Evolutionary conservation across 2,329 filamentous ascomycete species (phyloP).

Genomic region (Sporothrix curviconia): DNA sequence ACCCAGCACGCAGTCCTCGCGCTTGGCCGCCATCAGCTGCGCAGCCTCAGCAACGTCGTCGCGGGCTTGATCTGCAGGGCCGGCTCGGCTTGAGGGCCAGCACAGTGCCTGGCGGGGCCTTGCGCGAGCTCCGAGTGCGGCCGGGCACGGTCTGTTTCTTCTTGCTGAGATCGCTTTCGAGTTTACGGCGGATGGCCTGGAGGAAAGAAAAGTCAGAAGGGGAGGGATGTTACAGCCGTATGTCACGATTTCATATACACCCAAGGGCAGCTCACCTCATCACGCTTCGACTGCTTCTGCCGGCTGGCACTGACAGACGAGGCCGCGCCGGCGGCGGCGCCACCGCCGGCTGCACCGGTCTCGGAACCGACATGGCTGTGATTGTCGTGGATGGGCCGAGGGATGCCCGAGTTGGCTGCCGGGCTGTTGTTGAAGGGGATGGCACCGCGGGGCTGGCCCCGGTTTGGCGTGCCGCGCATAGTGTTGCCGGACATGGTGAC

Average conservation of each 20-base stretch:
- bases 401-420: constrained; percentile 55
- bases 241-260: background rate
- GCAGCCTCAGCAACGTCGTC: constrained; percentile 94
- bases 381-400: constrained; percentile 61
- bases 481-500: constrained; percentile 52
- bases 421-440: constrained; percentile 58
- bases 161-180: constrained; percentile 96
- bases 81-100: constrained; percentile 88
- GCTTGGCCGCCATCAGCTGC: constrained; percentile 97
- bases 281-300: constrained; percentile 92
- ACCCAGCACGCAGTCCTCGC: constrained; percentile 97
- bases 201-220: constrained; percentile 14
- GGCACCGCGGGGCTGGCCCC: constrained; percentile 51
- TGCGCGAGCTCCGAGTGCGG: constrained; percentile 77
- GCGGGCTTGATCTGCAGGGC: constrained; percentile 95
- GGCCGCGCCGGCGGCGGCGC: constrained; percentile 43
- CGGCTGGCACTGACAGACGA: constrained; percentile 86
- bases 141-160: constrained; percentile 76
- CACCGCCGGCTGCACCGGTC: background rate
- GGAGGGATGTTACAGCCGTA: constrained; percentile 22
- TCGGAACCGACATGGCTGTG: constrained; percentile 16
- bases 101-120: constrained; percentile 92
- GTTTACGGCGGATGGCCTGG: constrained; percentile 91
- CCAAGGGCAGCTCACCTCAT: constrained; percentile 67
- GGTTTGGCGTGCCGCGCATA: constrained; percentile 63